Conservation (phyloP, 2,329 filamentous ascomycete genomes). For the Colletotrichum sp. region DNA sequence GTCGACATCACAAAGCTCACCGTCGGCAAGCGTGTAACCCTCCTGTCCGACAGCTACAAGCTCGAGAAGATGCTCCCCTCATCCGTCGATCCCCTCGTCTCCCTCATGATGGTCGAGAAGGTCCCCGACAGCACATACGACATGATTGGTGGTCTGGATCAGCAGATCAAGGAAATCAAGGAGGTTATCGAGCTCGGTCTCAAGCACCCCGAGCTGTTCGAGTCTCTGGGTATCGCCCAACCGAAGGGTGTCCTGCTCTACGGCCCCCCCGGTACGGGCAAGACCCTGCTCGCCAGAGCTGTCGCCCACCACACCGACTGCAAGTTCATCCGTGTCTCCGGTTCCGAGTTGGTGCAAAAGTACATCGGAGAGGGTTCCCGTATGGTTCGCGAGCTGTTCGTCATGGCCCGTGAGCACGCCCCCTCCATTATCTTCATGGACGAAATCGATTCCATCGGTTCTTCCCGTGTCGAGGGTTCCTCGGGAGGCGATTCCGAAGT, state of each 20-base stretch:
- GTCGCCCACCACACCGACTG: conserved; percentile 98
- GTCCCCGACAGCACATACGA: conserved; percentile 99
- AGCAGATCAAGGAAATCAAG: conserved; percentile 99
- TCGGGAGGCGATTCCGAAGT: conserved; percentile 97
- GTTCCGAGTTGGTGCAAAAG: conserved; percentile 96
- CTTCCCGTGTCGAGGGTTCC: conserved; percentile 93
- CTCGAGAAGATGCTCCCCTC: conserved; percentile 98
- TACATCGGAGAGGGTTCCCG: conserved; percentile 98
- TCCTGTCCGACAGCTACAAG: conserved; percentile 97
- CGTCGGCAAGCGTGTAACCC: conserved; percentile 94
- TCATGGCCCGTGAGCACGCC: conserved; percentile 98
- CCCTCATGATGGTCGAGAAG: conserved; percentile 99
- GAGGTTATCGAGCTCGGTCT: conserved; percentile 98
- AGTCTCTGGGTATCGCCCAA: conserved; percentile 97
- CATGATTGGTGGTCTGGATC: conserved; percentile 98
- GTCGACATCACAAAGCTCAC: conserved; percentile 97
- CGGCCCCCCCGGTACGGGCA: conserved; percentile 94
- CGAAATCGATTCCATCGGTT: conserved; percentile 98
- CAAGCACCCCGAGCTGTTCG: conserved; percentile 98
- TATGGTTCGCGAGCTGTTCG: conserved; percentile 98
- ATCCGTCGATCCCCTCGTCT: conserved; percentile 96
- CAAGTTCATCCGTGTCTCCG: conserved; percentile 97
- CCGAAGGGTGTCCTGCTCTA: conserved; percentile 97
- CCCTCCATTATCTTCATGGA: conserved; percentile 99
- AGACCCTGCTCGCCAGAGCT: conserved; percentile 92